Evolutionary conservation across 495 filamentous ascomycete species (phyloP), one percentile per base, ranked within the genome.

Genomic region (Neurospora sp.): DNA sequence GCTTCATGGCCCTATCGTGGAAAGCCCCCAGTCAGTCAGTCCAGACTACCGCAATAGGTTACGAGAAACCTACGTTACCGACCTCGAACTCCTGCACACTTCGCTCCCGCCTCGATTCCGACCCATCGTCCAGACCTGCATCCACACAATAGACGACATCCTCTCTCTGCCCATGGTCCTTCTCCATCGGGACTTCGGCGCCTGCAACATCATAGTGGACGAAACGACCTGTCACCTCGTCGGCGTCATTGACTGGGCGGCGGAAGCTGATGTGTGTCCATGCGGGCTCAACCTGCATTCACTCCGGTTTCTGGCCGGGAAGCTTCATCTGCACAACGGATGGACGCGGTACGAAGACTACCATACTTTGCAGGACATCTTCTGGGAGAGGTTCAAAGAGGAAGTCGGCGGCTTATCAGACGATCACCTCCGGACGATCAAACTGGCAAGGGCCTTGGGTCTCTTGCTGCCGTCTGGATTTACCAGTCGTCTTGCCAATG

Each of bases 131-230:
- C 77, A 77, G 16, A 74, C 74, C 11, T 79, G 75, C 54, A 70
- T 84, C 39, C 74, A 76, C 54, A 76, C 78, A 10, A 72, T 83
- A 40, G 74, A 78, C 10, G 70, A 71, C 38, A 82, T 83, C 70
- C 71, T 82, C 66, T 81, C 80, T 23, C 78, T 84, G 4, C 83
- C 82, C n/a, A 83, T 81, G 77, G 82, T 83, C 8, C 78, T 85
- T 18, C 78, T 84, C 8, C 81, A 83, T 71, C 72, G 71, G 42
- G 83, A 82, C 70, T 82, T 84, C 73, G 80, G 80, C 37, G 54
- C 72, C 35, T 80, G 74, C 74, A 84, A 84, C 72, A 80, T 84
- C 72, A 81, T 83, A 41, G 82, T 84, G 1, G 76, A 84, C 42
- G 76, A 80, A 46, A 72, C 6, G 12, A 74, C 79, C 44, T 83